A percentile compares a stretch with the other conserved stretches of the same genome.
Conservation (phyloP, 2,329 filamentous ascomycete species). For the Thelonectria discophora region DNA sequence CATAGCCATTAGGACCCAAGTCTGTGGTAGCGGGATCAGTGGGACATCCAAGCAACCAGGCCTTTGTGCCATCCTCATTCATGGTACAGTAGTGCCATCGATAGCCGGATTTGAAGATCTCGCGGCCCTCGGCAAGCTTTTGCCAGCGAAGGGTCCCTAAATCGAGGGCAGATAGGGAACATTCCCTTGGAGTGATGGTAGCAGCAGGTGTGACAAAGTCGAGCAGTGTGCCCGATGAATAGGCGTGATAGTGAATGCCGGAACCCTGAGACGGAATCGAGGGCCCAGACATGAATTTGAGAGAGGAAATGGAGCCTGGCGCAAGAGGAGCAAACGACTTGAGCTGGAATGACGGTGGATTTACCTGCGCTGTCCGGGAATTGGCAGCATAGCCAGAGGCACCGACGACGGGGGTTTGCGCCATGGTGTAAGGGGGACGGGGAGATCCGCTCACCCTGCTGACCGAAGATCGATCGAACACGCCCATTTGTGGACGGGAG, state of each 20-base stretch:
- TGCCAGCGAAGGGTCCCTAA: conserved; percentile 91
- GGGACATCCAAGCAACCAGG: conserved; percentile 94
- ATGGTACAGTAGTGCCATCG: conserved; percentile 98
- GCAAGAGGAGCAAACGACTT: conserved; percentile 83
- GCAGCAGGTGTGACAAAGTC: conserved; percentile 94
- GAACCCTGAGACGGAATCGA: conserved; percentile 88
- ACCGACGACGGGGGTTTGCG: conserved; percentile 61
- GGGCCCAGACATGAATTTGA: conserved; percentile 84
- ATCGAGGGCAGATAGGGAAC: conserved; percentile 89
- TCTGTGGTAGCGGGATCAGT: conserved; percentile 74
- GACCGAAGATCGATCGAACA: conserved; percentile 57
- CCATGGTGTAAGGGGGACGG: conserved; percentile 61
- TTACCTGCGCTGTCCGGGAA: conserved; percentile 72
- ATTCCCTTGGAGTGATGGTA: conserved; percentile 86
- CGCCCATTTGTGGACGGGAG: conserved; percentile 67
- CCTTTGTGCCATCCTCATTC: conserved; percentile 93
- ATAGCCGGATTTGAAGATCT: conserved; percentile 91
- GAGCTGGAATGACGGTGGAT: conserved; percentile 71
- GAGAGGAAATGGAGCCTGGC: conserved; percentile 86
- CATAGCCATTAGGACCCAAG: conserved; percentile 74
- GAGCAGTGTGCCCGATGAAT: conserved; percentile 89
- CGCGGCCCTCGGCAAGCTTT: conserved; percentile 90
- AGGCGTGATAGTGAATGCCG: conserved; percentile 94
- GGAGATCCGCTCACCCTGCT: conserved; percentile 58
- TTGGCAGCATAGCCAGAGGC: conserved; percentile 73